Evolutionary conservation across 2,329 filamentous ascomycete genomes (phyloP), one percentile per base, ranked within the genome.

Genomic region (Torrubiellomyces zombiae): DNA sequence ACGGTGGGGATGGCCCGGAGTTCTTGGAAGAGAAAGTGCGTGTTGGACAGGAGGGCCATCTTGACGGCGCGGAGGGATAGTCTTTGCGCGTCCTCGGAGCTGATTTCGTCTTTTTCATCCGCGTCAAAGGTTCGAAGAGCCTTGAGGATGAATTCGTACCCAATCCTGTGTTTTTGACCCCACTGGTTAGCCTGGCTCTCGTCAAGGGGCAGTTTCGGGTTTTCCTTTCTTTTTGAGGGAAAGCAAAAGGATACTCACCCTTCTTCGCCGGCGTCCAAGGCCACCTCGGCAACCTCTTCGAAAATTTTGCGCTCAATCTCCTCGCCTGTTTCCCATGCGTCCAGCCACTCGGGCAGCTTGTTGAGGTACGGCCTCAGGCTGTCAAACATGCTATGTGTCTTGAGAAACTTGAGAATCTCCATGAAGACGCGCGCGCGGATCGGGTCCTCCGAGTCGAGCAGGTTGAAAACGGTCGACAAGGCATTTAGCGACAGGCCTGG

Each of bases 381-480:
- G 36, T 94, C 85, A 45, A 82, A 98, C 51, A 81, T 70, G 44
- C 67, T 62, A 41, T 76, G 66, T 29, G 60, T 53, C 48, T 76
- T 76, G 50, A 94, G 71, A 41, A 94, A 79, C 40, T 75, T 75
- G 35, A 95, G 58, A 40, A 94, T 83, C 44, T 83, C 73, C 50
- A 89, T 66, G 45, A 98, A 80, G 31, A 98, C 82, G 48, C 93
- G 78, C 56, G 77, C 93, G 32, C 89, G 75, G 46, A 80, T 68
- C 28, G 81, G 75, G 47, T 83, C 76, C 44, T 74, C 62, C 32
- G 74, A 58, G 38, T 74, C 58, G 38, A 95, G 68, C 37, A 91
- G 76, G 67, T 98, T 98, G 75, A 95, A 98, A 46, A 98, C 73
- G 42, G 85, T 94, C 47, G 81, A 83, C 39, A 98, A 70, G 40